Evolutionary conservation across 164 flowering plant species (phyloP), one percentile per base, ranked within the genome.

Genomic region (Taxillus chinensis): DNA sequence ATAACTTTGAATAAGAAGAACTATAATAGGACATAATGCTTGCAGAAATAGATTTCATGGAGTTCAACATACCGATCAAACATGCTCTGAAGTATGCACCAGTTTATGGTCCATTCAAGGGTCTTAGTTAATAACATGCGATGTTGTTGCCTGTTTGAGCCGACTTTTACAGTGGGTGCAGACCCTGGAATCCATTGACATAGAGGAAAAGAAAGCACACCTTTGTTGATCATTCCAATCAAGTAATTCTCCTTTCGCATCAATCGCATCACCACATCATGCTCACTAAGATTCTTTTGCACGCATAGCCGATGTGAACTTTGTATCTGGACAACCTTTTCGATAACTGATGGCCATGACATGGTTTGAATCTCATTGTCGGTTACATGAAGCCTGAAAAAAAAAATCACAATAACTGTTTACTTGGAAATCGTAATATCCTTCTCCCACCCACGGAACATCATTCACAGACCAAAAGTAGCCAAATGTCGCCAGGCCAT

Each of bases 51-150:
- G 27, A 27, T 27, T 27, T 27, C 27, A 14, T 12, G 55, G 62
- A 55, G 7, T 3, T 40, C n/a, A 55, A 39, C 63, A 65, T 76
- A 91, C 99, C 97, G 74, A 75, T 91, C 99, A 82, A 95, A 95
- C 97, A 95, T 91, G 85, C 97, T 89, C 74, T 95, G 99, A 70
- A 95, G 65, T 69, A 95, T 84, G 75, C 93, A 95, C 96, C 97
- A 89, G 71, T 89, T 91, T 64, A 95, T 79, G 68, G 93, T 87
- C 99, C 96, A 95, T 58, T 95, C 96, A 40, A 95, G 86, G 55
- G 92, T 89, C 76, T 87, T 89, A 55, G 96, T 83, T 57, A 95
- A 70, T 39, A 87, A 78, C 39, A 95, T 68, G 55, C 81, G 80
- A 69, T 76, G 66, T n/a, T 63, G 77, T 13, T 51, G 71, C 60